Base-by-base conservation (phyloP, 164 flowering plant genomes). In the Taxillus chinensis region DNA sequence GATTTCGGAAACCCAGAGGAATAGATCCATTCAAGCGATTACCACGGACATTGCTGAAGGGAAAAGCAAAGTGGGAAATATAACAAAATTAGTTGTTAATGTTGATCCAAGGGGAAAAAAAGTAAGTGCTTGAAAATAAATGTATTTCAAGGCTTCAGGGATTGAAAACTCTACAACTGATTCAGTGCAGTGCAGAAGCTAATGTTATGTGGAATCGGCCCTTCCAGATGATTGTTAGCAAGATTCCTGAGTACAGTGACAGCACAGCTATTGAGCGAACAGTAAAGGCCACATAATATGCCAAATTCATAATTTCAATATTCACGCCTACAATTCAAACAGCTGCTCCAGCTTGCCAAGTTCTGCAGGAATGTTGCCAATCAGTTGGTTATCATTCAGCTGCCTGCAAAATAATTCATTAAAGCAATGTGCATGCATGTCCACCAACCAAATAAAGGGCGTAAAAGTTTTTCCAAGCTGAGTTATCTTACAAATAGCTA, bases 261-360 rank as follows among this genome's bases (percentile, higher is more conserved):
- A 7, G 17, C 38, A 50, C 40, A 3, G 0, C 7, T 27, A 37
- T 61, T 11, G 43, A 10, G 49, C 46, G 5, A 13, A 15, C 13
- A n/a, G 3, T 16, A 46, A 49, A 14, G 14, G 38, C 42, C 8
- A 42, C 0, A 12, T 15, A 60, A 14, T 27, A 39, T 42, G 16
- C 9, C 40, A 14, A 9, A 27, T 0, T 39, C 2, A 60, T 12
- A 5, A 40, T 41, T 5, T 39, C 13, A 27, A 42, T 27, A 27
- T 27, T 27, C 27, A 9, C 3, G 68, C 93, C 70, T 55, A 92
- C 98, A 92, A 58, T 71, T 90, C 96, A 83, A 92, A 92, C 58
- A 92, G 67, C 57, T 86, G 95, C 38, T 80, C 92, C 27, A 92
- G 79, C 70, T 87, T 83, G 59, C 98, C 96, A 60, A 92, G 89